These are phyloP conservation scores for Ilex paraguariensis DNA, from an alignment of 305 asterid species.

Conservation along the genomic window DNA sequence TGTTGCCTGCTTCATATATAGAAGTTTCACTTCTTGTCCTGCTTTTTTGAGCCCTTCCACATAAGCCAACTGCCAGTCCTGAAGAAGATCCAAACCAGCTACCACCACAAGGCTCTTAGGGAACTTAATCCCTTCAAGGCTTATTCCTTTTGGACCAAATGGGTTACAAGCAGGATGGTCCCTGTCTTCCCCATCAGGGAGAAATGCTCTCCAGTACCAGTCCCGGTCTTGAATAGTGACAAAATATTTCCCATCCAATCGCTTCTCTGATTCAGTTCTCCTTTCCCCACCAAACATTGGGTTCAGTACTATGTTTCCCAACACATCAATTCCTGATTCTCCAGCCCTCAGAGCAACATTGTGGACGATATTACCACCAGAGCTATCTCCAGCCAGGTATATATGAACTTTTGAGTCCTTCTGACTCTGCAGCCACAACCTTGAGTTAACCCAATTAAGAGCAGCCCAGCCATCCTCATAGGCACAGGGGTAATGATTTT, in stretches of 20 bases:
- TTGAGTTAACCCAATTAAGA: slow-evolving; percentile 24
- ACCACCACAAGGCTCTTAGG: slow-evolving; percentile 28
- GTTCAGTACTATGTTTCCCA: slow-evolving; percentile 20
- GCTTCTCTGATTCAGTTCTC: slow-evolving; percentile 25
- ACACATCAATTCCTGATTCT: slow-evolving; percentile 15
- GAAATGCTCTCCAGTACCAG: slow-evolving; percentile 32
- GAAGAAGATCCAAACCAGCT: slow-evolving; percentile 28
- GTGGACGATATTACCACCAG: slow-evolving; percentile 28
- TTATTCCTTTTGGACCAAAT: slow-evolving; percentile 16
- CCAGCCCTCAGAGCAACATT: slow-evolving; percentile 23
- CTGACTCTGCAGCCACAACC: slow-evolving; percentile 20
- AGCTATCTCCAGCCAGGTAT: slow-evolving; percentile 29
- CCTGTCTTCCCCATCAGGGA: slow-evolving; percentile 23
- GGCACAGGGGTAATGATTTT: slow-evolving; percentile 24
- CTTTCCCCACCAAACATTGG: slow-evolving; percentile 29
- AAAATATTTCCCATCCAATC: slow-evolving; percentile 21
- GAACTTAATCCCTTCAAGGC: slow-evolving; percentile 23
- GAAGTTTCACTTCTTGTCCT: slow-evolving; percentile 21
- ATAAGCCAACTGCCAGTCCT: slow-evolving; percentile 30
- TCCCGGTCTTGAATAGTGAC: slow-evolving; percentile 26
- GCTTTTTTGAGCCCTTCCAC: slow-evolving; percentile 21
- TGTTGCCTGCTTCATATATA: slow-evolving; percentile 25
- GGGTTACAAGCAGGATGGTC: slow-evolving; percentile 30
- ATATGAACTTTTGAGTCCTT: slow-evolving; percentile 23
- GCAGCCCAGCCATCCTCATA: slow-evolving; percentile 25